phyloP scores from a whole-genome alignment of 371 early-diverging fungal genomes.

The Zychaea mexicana region DNA sequence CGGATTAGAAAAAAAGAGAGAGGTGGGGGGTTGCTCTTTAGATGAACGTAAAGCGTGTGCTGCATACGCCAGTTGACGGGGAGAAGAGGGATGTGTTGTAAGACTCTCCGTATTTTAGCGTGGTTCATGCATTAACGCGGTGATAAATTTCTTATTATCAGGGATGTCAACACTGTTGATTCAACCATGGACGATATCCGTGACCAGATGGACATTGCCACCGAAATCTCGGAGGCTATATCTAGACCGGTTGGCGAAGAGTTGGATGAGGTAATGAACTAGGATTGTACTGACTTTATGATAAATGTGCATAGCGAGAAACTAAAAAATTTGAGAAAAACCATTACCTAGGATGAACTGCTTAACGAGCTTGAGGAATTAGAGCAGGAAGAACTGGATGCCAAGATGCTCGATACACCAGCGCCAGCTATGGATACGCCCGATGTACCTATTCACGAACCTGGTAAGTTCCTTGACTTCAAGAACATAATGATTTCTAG shows the following conservation, averaged over 20 bases:
- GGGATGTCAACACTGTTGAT: constrained; percentile 95
- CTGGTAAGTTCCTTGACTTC: constrained; percentile 62
- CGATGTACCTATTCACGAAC: constrained; percentile 62
- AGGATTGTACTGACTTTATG: neutral
- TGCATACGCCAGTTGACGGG: neutral
- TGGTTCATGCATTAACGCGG: neutral
- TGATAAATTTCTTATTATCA: constrained; percentile 24
- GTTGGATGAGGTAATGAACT: constrained; percentile 76
- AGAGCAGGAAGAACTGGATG: constrained; percentile 93
- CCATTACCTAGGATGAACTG: constrained; percentile 74
- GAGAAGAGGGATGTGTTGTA: too few relatives aligned
- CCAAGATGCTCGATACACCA: constrained; percentile 80
- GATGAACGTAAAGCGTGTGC: too few relatives aligned
- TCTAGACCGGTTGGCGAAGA: constrained; percentile 91
- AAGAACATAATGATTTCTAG: too few relatives aligned
- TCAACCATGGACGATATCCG: constrained; percentile 96
- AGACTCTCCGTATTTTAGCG: neutral
- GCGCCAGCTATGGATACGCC: constrained; percentile 66
- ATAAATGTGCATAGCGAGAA: neutral
- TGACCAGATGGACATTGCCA: constrained; percentile 96
- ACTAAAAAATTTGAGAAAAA: too few relatives aligned
- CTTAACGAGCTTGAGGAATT: constrained; percentile 89
- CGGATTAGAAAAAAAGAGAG: too few relatives aligned
- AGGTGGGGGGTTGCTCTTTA: too few relatives aligned
- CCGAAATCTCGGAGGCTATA: constrained; percentile 94